Conservation (phyloP, 2,329 filamentous ascomycete genomes). For the Fusarium continuum region DNA sequence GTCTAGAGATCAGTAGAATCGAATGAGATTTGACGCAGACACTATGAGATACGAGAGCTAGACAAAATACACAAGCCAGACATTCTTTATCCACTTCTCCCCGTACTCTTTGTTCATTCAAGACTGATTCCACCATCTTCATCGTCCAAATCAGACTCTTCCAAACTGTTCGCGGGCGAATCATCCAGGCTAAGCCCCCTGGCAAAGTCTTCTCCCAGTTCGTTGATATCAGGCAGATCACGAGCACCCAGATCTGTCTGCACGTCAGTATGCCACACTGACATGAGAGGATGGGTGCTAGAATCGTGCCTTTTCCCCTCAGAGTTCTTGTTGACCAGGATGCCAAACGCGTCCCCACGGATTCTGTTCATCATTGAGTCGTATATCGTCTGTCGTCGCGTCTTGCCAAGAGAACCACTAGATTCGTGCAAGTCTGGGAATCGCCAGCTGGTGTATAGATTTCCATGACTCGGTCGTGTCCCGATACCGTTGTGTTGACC, state of each 20-base stretch:
- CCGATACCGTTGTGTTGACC: constrained; percentile 32
- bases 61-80: neutral
- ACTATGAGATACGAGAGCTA: neutral
- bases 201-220: constrained; percentile 24
- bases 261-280: constrained; percentile 12
- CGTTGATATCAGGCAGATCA: constrained; percentile 20
- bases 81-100: neutral
- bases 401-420: neutral
- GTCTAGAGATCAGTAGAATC: neutral
- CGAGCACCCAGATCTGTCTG: constrained; percentile 11
- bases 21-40: neutral
- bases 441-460: constrained; percentile 53
- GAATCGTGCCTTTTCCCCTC: constrained; percentile 47
- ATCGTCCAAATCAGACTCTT: constrained; percentile 21
- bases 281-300: constrained; percentile 37
- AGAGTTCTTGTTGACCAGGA: constrained; percentile 42
- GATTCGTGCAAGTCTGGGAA: constrained; percentile 46
- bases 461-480: constrained; percentile 47
- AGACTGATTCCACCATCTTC: constrained; percentile 28
- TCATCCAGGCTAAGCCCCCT: constrained; percentile 4
- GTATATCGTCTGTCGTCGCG: constrained; percentile 34
- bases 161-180: neutral
- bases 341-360: constrained; percentile 42
- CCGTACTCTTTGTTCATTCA: neutral
- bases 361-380: constrained; percentile 42